phyloP scores from a whole-genome alignment of 768 basidiomycete species.

The Leccinellum rugosiceps region DNA sequence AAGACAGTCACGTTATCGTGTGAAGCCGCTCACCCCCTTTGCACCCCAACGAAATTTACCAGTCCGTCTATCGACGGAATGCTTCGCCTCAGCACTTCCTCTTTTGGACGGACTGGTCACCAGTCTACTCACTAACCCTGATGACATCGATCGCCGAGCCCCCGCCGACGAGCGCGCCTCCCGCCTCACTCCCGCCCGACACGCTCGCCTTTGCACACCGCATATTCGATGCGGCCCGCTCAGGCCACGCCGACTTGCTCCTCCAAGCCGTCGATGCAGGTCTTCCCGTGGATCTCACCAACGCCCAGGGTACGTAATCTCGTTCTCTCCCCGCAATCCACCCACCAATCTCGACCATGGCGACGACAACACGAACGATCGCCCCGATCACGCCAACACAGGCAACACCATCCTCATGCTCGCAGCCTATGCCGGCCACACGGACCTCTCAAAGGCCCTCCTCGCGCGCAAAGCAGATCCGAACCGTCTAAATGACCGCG shows the following conservation, averaged over 20 bases:
- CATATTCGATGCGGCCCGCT: conserved; percentile 74
- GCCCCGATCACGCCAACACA: conserved; percentile 16
- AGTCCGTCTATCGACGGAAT: too few relatives aligned
- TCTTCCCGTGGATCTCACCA: conserved; percentile 69
- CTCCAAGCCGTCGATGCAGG: conserved; percentile 64
- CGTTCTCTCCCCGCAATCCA: not conserved
- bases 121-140: too few relatives aligned
- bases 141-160: not conserved
- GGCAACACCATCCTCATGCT: conserved; percentile 82
- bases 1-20: too few relatives aligned
- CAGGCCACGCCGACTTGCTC: conserved; percentile 51
- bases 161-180: not conserved
- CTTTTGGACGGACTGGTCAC: too few relatives aligned
- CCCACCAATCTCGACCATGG: not conserved
- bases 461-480: conserved; percentile 59
- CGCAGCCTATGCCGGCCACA: conserved; percentile 69
- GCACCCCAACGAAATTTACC: too few relatives aligned
- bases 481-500: conserved; percentile 65
- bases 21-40: too few relatives aligned
- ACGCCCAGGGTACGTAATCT: conserved; percentile 54
- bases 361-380: not conserved
- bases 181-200: conserved; percentile 30
- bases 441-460: conserved; percentile 49
- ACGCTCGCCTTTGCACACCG: conserved; percentile 54
- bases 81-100: too few relatives aligned